phyloP scores from a whole-genome alignment of 345 rosid species.

The Anacardium occidentale region DNA sequence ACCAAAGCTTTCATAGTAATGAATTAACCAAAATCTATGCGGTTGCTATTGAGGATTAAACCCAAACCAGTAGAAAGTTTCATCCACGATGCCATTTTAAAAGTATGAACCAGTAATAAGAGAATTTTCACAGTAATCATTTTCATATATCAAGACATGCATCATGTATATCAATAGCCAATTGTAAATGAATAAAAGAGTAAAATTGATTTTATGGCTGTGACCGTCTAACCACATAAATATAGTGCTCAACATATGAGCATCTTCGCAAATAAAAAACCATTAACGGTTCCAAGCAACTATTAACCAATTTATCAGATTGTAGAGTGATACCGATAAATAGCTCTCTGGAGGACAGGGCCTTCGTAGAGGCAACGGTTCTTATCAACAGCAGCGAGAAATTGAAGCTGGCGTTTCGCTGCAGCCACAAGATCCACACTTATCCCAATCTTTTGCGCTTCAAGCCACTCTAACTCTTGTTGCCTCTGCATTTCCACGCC shows the following conservation, averaged over 20 bases:
- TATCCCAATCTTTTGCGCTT: slow-evolving; percentile 64
- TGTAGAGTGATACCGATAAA: slow-evolving; percentile 51
- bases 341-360: slow-evolving; percentile 65
- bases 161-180: neutral
- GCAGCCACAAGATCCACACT: slow-evolving; percentile 64
- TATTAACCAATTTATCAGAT: neutral
- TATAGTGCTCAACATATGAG: neutral
- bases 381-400: slow-evolving; percentile 67
- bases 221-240: too few relatives aligned
- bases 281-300: neutral
- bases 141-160: neutral
- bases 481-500: slow-evolving; percentile 37
- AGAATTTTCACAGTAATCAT: neutral
- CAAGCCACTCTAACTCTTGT: slow-evolving; percentile 62
- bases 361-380: slow-evolving; percentile 78
- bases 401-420: slow-evolving; percentile 74
- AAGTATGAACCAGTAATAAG: neutral
- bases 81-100: neutral
- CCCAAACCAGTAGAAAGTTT: neutral
- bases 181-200: neutral
- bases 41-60: neutral
- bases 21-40: neutral
- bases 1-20: neutral
- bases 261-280: neutral
- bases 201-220: neutral